phyloP scores from a whole-genome alignment of 2,329 filamentous ascomycete genomes.

The Aspergillus quadricinctus region DNA sequence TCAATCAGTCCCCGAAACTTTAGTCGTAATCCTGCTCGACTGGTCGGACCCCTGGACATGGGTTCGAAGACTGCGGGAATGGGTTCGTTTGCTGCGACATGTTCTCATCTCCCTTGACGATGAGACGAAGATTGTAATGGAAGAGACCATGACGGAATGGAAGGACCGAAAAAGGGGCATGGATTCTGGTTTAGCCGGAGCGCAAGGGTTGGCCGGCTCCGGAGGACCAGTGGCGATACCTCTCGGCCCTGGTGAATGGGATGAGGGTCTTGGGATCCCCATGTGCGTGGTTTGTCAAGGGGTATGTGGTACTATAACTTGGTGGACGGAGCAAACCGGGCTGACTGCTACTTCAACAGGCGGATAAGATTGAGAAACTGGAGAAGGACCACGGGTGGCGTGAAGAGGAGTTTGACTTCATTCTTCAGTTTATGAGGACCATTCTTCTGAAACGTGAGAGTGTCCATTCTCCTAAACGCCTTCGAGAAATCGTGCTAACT shows the following conservation, averaged over 20 bases:
- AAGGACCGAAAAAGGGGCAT: slow-evolving; percentile 66
- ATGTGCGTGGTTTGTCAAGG: slow-evolving; percentile 96
- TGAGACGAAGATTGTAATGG: slow-evolving; percentile 76
- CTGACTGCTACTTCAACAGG: slow-evolving; percentile 41
- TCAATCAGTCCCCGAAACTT: slow-evolving; percentile 76
- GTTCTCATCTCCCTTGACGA: slow-evolving; percentile 69
- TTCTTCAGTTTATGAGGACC: slow-evolving; percentile 87
- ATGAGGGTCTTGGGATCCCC: slow-evolving; percentile 79
- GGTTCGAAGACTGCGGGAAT: slow-evolving; percentile 82
- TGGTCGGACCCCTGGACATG: slow-evolving; percentile 94
- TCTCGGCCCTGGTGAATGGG: slow-evolving; percentile 85
- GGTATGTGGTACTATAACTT: slow-evolving; percentile 47
- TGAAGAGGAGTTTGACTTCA: slow-evolving; percentile 93
- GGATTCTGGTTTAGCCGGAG: slow-evolving; percentile 55
- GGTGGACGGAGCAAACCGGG: slow-evolving; percentile 13
- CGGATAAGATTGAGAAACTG: slow-evolving; percentile 83
- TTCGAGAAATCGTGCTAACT: slow-evolving; percentile 11
- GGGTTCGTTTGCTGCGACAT: slow-evolving; percentile 78
- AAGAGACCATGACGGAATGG: slow-evolving; percentile 78
- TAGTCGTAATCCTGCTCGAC: slow-evolving; percentile 87
- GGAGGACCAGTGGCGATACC: slow-evolving; percentile 70
- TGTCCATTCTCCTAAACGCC: slow-evolving; percentile 16
- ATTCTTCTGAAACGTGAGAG: slow-evolving; percentile 75
- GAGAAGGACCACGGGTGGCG: slow-evolving; percentile 91
- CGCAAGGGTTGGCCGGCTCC: slow-evolving; percentile 50